phyloP scores from a whole-genome alignment of 2,329 filamentous ascomycete genomes.

The Claviceps sp. region DNA sequence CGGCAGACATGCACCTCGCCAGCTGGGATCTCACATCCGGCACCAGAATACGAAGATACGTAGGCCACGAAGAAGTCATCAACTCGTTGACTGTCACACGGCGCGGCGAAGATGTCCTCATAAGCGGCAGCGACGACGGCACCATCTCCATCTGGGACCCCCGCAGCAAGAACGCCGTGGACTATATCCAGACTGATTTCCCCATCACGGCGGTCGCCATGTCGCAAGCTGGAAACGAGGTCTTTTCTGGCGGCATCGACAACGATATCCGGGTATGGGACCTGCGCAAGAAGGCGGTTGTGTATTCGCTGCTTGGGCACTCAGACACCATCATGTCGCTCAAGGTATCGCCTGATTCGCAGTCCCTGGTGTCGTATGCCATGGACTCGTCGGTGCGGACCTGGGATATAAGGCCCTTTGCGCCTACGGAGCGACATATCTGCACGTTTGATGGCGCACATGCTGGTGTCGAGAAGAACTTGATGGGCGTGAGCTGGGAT shows the following conservation, averaged over 20 bases:
- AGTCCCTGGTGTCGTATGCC: constrained; percentile 78
- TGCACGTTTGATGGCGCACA: constrained; percentile 88
- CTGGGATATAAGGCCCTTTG: constrained; percentile 94
- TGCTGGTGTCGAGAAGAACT: constrained; percentile 77
- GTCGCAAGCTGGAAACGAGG: constrained; percentile 88
- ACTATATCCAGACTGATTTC: constrained; percentile 82
- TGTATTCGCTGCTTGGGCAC: constrained; percentile 81
- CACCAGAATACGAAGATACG: constrained; percentile 78
- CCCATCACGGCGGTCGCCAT: constrained; percentile 84
- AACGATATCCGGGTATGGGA: constrained; percentile 98
- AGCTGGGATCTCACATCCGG: constrained; percentile 93
- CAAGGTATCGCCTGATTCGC: constrained; percentile 82
- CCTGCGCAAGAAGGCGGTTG: constrained; percentile 75
- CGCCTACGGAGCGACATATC: constrained; percentile 72
- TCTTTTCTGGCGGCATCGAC: constrained; percentile 90
- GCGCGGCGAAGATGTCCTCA: constrained; percentile 77
- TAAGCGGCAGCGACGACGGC: constrained; percentile 88
- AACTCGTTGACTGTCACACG: constrained; percentile 82
- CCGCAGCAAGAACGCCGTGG: constrained; percentile 72
- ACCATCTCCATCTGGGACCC: constrained; percentile 95
- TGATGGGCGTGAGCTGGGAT: constrained; percentile 86
- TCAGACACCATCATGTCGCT: constrained; percentile 86
- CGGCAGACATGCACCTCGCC: constrained; percentile 82
- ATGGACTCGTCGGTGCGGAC: constrained; percentile 91
- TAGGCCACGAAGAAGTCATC: constrained; percentile 92